phyloP scores from a whole-genome alignment of 805 yeast species.

The Kodamaea neixiangensis region DNA sequence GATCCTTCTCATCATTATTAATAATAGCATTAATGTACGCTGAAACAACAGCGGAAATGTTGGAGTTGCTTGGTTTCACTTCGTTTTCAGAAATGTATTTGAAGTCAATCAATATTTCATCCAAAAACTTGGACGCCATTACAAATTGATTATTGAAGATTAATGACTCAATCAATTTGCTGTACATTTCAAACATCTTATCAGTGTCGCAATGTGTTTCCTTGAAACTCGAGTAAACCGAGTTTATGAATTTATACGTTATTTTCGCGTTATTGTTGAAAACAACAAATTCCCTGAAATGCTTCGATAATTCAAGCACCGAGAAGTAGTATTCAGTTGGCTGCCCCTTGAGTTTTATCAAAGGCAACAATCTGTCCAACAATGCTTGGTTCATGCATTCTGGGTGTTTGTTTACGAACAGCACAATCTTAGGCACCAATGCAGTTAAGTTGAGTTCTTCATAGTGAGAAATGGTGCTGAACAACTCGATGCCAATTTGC shows the following conservation, averaged over 20 bases:
- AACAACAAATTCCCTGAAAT: conserved; percentile 20
- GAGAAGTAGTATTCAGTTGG: conserved; percentile 25
- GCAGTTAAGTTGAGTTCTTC: conserved; percentile 32
- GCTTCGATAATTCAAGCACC: conserved; percentile 33
- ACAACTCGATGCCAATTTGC: conserved; percentile 45
- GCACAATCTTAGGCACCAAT: conserved; percentile 39
- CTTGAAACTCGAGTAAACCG: conserved; percentile 37
- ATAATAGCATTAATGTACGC: conserved; percentile 29
- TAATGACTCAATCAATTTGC: conserved; percentile 50
- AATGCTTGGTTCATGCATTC: conserved; percentile 24
- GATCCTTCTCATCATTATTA: conserved; percentile 11
- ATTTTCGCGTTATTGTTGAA: conserved; percentile 9
- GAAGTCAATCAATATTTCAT: conserved; percentile 50
- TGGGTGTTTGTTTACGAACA: conserved; percentile 29
- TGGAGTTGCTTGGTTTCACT: conserved; percentile 11
- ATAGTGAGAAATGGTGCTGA: conserved; percentile 46
- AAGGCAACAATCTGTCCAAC: conserved; percentile 18
- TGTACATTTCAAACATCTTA: conserved; percentile 45
- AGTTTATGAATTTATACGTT: conserved; percentile 28
- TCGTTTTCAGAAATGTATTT: conserved; percentile 25
- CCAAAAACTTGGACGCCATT: conserved; percentile 58
- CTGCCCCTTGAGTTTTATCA: conserved; percentile 31
- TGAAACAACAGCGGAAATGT: conserved; percentile 44
- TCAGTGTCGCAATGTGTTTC: conserved; percentile 19
- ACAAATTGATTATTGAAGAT: conserved; percentile 50